These are phyloP conservation scores for Ustilago curta DNA, from an alignment of 1,284 basidiomycete species.

Conservation along the genomic window DNA sequence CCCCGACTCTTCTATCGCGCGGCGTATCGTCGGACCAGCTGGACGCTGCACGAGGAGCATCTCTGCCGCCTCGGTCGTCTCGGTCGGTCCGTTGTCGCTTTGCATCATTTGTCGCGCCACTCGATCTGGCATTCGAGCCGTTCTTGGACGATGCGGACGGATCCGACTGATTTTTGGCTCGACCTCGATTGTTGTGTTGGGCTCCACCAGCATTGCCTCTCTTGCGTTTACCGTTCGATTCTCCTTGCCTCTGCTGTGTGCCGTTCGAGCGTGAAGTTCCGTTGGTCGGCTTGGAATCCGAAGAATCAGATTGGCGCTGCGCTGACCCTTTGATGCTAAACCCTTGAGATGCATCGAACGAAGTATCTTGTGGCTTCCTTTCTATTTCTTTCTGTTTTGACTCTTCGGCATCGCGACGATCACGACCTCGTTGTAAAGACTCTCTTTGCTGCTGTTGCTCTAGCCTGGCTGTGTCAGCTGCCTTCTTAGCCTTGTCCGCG, in stretches of 20 bases:
- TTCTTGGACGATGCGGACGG: not conserved
- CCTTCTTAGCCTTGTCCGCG: slow-evolving; percentile 15
- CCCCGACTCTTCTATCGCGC: slow-evolving; percentile 21
- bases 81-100: slow-evolving; percentile 28
- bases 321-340: slow-evolving; percentile 48
- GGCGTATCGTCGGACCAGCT: slow-evolving; percentile 32
- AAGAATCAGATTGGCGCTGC: slow-evolving; percentile 27
- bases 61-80: slow-evolving; percentile 16
- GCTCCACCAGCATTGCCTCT: slow-evolving; percentile 14
- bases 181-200: not conserved
- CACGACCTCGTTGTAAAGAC: slow-evolving; percentile 9
- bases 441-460: slow-evolving; percentile 9
- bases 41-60: slow-evolving; percentile 6
- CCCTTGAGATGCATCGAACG: slow-evolving; percentile 10
- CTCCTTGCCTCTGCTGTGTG: slow-evolving; percentile 8
- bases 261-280: not conserved
- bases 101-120: slow-evolving; percentile 4
- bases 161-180: not conserved
- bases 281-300: slow-evolving; percentile 1
- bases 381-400: slow-evolving; percentile 6
- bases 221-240: slow-evolving; percentile 26
- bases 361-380: slow-evolving; percentile 4
- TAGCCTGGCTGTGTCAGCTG: slow-evolving; percentile 9
- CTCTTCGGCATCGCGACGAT: not conserved
- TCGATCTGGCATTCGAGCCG: slow-evolving; percentile 2